Base-by-base conservation (phyloP, 2,329 filamentous ascomycete genomes). In the Myrmaecium sp. region DNA sequence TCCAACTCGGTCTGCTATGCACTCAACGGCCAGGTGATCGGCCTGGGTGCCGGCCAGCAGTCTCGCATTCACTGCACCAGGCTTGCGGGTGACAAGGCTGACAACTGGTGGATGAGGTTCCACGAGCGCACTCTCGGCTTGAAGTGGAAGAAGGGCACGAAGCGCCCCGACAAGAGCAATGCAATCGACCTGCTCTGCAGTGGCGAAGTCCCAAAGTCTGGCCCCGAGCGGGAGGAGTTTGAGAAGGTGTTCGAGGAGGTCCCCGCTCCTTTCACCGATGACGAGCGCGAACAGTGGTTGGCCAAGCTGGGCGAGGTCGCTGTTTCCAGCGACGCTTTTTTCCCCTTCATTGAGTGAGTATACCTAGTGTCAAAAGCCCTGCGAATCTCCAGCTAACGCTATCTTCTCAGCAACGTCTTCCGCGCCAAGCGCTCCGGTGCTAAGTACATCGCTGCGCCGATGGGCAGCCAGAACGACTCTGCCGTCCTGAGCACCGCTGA, bases 71-170 rank as follows among this genome's bases (percentile, higher is more conserved):
- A 98, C 67, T 98, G 89, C 70, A 98, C 89, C 21, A 77, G 89
- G 38, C 71, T 98, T 27, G 89, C 89, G 7, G 89, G 89, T 33
- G 86, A 95, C 64, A 98, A 98, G 66, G 82, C 84, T 25, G 89
- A 98, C 57, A 94, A 92, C 66, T 95, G 86, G 86, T 98, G 86
- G 89, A 78, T 98, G 66, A 79, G 89, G 45, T 95, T 95, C 72
- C 80, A 94, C 62, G 75, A 81, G 41, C 76, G 81, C 28, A 80
- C 89, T 8, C 66, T 95, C 26, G 66, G 62, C 47, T 76, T 98
- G 52, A 80, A 86, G 62, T 98, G 83, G 81, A 94, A 93, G 69
- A 86, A 89, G 62, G 86, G 89, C 43, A 82, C 79, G 48, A 95
- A 95, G 73, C 74, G 89, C 31, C 69, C 89, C 24, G 86, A 94